Conservation (phyloP, 2,329 filamentous ascomycete species). For the Dissoconium aciculare region DNA sequence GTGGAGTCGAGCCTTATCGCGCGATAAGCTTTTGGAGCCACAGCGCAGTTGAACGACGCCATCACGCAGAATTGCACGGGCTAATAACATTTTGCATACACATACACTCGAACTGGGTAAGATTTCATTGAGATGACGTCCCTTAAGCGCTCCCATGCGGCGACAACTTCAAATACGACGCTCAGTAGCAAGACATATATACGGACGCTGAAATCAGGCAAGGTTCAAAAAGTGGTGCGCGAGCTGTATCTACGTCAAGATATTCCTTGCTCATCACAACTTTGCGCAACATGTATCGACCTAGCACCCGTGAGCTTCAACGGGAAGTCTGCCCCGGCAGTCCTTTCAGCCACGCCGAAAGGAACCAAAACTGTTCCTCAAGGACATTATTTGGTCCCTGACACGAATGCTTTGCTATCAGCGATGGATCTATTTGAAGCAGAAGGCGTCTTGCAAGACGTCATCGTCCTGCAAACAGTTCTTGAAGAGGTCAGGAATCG, state of each 20-base stretch:
- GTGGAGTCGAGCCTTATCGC: too few species aligned
- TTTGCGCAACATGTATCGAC: constrained; percentile 63
- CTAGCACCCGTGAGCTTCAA: constrained; percentile 62
- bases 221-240: constrained; percentile 96
- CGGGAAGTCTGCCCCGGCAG: constrained; percentile 62
- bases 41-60: too few species aligned
- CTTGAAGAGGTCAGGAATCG: constrained; percentile 90
- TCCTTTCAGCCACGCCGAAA: constrained; percentile 77
- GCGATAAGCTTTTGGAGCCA: too few species aligned
- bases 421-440: constrained; percentile 97
- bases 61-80: too few species aligned
- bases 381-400: constrained; percentile 87
- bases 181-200: constrained; percentile 95
- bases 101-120: too few species aligned
- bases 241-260: constrained; percentile 93
- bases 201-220: constrained; percentile 83
- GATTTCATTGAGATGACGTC: constrained; percentile 44
- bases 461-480: constrained; percentile 91
- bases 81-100: too few species aligned
- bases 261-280: constrained; percentile 87
- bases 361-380: constrained; percentile 68
- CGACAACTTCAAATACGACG: constrained; percentile 45
- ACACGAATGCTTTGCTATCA: constrained; percentile 89
- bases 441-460: constrained; percentile 81
- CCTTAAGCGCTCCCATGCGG: constrained; percentile 42